phyloP scores from a whole-genome alignment of 179 eudicot species.

The Actinidia arguta region DNA sequence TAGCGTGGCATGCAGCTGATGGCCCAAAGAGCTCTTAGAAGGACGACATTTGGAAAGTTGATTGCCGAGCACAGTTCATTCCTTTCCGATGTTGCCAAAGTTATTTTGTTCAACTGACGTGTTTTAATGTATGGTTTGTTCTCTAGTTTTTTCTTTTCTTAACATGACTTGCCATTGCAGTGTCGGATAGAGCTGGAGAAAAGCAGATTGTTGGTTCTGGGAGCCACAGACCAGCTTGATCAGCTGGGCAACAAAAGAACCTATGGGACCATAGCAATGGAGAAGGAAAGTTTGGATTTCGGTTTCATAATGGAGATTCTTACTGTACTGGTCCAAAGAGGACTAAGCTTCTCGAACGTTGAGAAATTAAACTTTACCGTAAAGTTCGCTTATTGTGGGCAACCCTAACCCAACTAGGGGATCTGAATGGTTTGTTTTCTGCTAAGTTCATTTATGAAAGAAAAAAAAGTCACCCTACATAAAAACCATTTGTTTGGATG shows the following conservation, averaged over 20 bases:
- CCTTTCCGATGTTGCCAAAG: conserved; percentile 91
- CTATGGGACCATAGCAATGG: conserved; percentile 93
- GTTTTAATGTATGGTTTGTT: not conserved
- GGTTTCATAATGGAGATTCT: no score
- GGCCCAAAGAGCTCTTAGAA: conserved; percentile 83
- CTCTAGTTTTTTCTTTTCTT: not conserved
- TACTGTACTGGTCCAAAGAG: no score
- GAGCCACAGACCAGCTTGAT: conserved; percentile 98
- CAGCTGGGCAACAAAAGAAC: conserved; percentile 92
- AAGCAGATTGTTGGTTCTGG: conserved; percentile 85
- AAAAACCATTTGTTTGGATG: no score
- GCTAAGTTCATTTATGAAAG: no score
- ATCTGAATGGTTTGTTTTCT: no score
- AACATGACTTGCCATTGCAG: conserved; percentile 39
- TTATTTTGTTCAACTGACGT: no score
- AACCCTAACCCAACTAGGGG: no score
- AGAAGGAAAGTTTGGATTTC: conserved; percentile 54
- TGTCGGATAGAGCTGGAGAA: conserved; percentile 90
- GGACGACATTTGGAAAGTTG: conserved; percentile 84
- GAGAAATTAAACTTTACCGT: no score
- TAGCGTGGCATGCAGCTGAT: conserved; percentile 98
- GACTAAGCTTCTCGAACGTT: no score
- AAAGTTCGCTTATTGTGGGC: no score
- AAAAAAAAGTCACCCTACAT: no score
- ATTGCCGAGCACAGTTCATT: conserved; percentile 97